Evolutionary conservation across 2,329 filamentous ascomycete genomes (phyloP).

Genomic region (Colletotrichum spinosum): DNA sequence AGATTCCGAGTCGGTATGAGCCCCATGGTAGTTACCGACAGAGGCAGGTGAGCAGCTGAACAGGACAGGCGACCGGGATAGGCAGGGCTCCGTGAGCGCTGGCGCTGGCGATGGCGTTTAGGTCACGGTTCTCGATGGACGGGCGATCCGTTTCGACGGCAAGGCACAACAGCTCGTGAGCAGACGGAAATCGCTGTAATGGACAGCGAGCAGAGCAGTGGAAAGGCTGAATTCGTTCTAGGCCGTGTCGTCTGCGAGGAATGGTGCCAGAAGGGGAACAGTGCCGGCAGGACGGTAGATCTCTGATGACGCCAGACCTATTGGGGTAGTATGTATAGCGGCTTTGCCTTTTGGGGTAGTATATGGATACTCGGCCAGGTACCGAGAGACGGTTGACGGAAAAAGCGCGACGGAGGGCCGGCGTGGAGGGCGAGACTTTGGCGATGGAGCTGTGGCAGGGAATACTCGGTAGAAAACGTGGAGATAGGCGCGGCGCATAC

Average conservation of each 20-base stretch:
- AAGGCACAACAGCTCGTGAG: conserved; percentile 33
- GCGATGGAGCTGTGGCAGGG: conserved; percentile 15
- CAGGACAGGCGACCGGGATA: conserved; percentile 26
- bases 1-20: too few relatives aligned
- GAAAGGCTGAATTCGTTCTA: conserved; percentile 27
- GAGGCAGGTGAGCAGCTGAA: conserved; percentile 30
- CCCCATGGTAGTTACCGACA: background rate
- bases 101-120: conserved; percentile 10
- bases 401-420: conserved; percentile 33
- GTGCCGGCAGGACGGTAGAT: conserved; percentile 34
- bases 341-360: conserved; percentile 16
- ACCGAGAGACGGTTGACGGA: conserved; percentile 36
- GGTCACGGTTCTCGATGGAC: conserved; percentile 20
- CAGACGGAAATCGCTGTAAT: conserved; percentile 31
- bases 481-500: conserved; percentile 33
- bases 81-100: conserved; percentile 5
- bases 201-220: conserved; percentile 23
- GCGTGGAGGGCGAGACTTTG: conserved; percentile 6
- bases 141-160: conserved; percentile 35
- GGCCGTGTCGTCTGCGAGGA: conserved; percentile 25
- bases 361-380: conserved; percentile 28
- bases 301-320: conserved; percentile 9
- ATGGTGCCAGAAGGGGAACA: conserved; percentile 31
- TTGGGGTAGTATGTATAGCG: background rate
- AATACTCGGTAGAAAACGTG: conserved; percentile 30